These are phyloP conservation scores for Annulohypoxylon bovei DNA, from an alignment of 495 filamentous ascomycete species.

Conservation along the genomic window DNA sequence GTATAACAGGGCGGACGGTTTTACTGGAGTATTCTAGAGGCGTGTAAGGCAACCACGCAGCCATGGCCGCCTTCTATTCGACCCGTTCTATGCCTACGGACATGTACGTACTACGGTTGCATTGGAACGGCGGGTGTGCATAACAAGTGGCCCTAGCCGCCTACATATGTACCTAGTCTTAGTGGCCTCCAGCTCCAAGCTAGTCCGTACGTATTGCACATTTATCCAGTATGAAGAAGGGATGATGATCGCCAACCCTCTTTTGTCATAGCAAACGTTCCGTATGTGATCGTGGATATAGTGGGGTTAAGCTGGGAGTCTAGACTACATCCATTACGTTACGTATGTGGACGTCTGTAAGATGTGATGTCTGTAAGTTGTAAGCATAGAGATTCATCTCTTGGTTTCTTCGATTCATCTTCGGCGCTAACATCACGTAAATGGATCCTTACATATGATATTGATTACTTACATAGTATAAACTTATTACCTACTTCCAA, in stretches of 20 bases:
- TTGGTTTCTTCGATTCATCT: not conserved
- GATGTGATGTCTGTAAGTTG: not conserved
- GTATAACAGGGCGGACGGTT: slow-evolving; percentile 27
- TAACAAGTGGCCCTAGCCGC: not conserved
- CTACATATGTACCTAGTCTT: not conserved
- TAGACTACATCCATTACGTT: not conserved
- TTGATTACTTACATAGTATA: not conserved
- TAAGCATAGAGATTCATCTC: not conserved
- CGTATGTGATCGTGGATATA: not conserved
- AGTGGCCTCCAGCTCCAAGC: not conserved
- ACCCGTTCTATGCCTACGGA: not conserved
- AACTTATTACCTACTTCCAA: not conserved
- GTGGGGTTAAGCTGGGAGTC: slow-evolving; percentile 6
- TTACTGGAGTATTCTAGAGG: slow-evolving; percentile 22
- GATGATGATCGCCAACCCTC: not conserved
- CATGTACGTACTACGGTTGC: slow-evolving; percentile 14
- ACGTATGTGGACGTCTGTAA: not conserved
- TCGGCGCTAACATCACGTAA: not conserved
- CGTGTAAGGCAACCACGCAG: slow-evolving; percentile 32
- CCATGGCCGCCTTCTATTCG: slow-evolving; percentile 3
- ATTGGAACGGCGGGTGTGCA: not conserved
- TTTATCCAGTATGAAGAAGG: not conserved
- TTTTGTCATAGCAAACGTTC: not conserved
- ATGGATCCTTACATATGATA: not conserved
- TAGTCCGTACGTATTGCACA: not conserved